These are phyloP conservation scores for Cyberlindnera mississippiensis DNA, from an alignment of 805 yeast genomes.

Conservation along the genomic window DNA sequence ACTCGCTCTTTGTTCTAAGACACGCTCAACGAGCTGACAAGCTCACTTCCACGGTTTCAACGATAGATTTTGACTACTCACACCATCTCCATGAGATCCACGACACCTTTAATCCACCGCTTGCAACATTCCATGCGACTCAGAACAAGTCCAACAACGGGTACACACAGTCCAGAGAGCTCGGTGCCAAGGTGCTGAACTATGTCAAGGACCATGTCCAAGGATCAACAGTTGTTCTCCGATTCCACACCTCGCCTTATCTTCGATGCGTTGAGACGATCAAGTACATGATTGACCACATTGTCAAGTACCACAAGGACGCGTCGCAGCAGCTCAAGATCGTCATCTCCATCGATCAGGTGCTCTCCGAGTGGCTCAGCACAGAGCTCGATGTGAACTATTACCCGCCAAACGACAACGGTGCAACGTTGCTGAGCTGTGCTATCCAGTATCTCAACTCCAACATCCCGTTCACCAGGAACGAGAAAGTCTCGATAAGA, in stretches of 20 bases:
- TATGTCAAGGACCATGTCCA: slow-evolving; percentile 20
- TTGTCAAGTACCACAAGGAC: slow-evolving; percentile 19
- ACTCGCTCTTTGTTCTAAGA: slow-evolving; percentile 27
- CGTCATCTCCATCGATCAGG: slow-evolving; percentile 38
- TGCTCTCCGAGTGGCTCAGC: slow-evolving; percentile 41
- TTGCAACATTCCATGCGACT: slow-evolving; percentile 27
- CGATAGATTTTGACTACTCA: slow-evolving; percentile 21
- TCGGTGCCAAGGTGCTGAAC: slow-evolving; percentile 22
- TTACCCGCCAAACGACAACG: slow-evolving; percentile 44
- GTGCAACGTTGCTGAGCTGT: slow-evolving; percentile 36
- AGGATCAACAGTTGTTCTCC: slow-evolving; percentile 14
- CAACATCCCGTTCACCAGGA: slow-evolving; percentile 20
- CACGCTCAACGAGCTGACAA: slow-evolving; percentile 29
- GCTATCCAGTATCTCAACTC: slow-evolving; percentile 36
- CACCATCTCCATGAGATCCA: slow-evolving; percentile 10
- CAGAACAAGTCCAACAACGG: slow-evolving; percentile 28
- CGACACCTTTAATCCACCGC: slow-evolving; percentile 26
- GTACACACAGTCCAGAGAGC: slow-evolving; percentile 23
- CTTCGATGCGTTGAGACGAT: slow-evolving; percentile 41
- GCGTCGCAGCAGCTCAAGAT: slow-evolving; percentile 10
- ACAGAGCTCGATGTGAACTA: slow-evolving; percentile 36
- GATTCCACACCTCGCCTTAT: slow-evolving; percentile 40
- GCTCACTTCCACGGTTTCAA: slow-evolving; percentile 25
- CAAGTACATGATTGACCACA: slow-evolving; percentile 23
- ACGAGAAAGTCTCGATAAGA: slow-evolving; percentile 26